These are phyloP conservation scores for Globisporangium cystogenes DNA, from an alignment of 352 stramenopile genomes.

Conservation along the genomic window DNA sequence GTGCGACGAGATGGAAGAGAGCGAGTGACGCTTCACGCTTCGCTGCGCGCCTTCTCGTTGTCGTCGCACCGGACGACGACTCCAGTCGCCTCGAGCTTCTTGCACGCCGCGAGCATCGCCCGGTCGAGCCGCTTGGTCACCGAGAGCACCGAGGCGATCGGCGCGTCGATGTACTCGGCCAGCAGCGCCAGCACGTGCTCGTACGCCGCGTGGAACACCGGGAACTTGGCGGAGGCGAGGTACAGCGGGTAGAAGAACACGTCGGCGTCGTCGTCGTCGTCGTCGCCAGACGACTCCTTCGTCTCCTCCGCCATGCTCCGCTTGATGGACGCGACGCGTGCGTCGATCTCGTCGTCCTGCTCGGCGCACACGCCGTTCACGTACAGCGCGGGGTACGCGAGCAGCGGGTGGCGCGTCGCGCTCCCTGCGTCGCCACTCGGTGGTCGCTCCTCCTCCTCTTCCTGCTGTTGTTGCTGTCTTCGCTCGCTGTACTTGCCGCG, in stretches of 20 bases:
- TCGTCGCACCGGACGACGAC: background rate
- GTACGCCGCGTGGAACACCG: constrained; percentile 43
- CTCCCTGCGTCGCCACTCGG: background rate
- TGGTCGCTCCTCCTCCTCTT: too few relatives aligned
- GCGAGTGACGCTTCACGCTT: background rate
- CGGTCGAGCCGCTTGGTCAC: constrained; percentile 23
- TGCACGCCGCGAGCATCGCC: constrained; percentile 22
- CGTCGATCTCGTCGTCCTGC: constrained; percentile 41
- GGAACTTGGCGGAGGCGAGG: constrained; percentile 3
- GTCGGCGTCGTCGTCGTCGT: constrained; percentile 6
- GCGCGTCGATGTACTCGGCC: constrained; percentile 52
- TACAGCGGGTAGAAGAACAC: constrained; percentile 61
- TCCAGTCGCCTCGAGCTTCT: background rate
- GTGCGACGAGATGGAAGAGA: too few relatives aligned
- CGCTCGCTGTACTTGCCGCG: constrained; percentile 13
- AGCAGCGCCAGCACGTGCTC: constrained; percentile 60
- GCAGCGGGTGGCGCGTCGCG: constrained; percentile 19
- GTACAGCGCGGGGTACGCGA: constrained; percentile 46
- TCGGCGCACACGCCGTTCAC: constrained; percentile 48
- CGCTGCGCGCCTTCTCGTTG: background rate
- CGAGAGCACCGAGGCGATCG: constrained; percentile 36
- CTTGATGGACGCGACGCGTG: constrained; percentile 32
- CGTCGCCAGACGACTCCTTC: background rate
- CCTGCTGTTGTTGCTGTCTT: constrained; percentile 1
- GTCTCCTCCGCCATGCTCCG: constrained; percentile 1